Base-by-base conservation (phyloP, 495 filamentous ascomycete species). In the Darksidea phi region DNA sequence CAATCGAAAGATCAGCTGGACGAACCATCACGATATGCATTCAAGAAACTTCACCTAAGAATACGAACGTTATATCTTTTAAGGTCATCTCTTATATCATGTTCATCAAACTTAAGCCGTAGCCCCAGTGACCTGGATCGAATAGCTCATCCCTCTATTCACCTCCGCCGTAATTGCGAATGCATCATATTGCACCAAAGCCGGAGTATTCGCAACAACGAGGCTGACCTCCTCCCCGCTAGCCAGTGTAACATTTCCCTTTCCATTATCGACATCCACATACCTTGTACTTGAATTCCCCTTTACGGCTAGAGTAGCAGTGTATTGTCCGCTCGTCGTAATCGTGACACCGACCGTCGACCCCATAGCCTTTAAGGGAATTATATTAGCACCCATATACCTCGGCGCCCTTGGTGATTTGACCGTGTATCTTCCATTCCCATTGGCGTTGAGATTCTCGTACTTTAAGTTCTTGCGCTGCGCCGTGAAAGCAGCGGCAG, bases 301-400 rank as follows among this genome's bases (percentile, higher is more conserved):
- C 26, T 64, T 70, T 12, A 77, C 62, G 1, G 71, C 74, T 17
- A 79, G 49, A 0, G 54, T 70, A 2, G 73, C 74, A 13, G 70
- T 76, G 51, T 71, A 75, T 2, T 61, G 54, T 13, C 66, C 61
- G 17, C 57, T 66, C 0, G 70, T 57, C 17, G 72, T 76, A 3
- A 77, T 65, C 11, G 57, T 67, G 15, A 70, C 74, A 24, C 55
- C 56, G 25, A 74, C 53, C 15, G 18, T 60, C 7, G 65, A 59
- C 10, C 67, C 71, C 11, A 72, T 73, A 17, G 41, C 65, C 51
- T 72, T 76, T 13, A 78, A 66, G 15, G 74, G 74, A 20, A 74
- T 74, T 58, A 79, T 78, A 56, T 76, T 79, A 15, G 76, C 72
- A 0, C 77, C 77, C 74, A 78, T 75, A 54, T 79, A 79, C 36